Percentiles rank a stretch among this genome's conserved stretches.
These are phyloP conservation scores for Talaromyces verruculosus DNA, from an alignment of 2,329 filamentous ascomycete genomes.

Conservation along the genomic window DNA sequence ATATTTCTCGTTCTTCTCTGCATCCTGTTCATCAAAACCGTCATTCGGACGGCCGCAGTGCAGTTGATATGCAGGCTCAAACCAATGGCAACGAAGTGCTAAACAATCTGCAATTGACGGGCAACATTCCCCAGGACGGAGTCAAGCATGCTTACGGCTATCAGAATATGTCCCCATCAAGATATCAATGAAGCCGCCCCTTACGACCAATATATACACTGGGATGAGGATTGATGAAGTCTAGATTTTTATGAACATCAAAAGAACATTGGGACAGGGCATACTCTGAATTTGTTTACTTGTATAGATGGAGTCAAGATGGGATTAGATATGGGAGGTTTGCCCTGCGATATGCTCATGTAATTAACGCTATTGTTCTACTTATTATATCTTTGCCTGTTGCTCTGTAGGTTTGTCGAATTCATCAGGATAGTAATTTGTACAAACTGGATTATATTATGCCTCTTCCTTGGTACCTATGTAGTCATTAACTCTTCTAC, in stretches of 20 bases:
- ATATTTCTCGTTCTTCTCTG: not conserved
- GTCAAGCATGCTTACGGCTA: slow-evolving; percentile 9
- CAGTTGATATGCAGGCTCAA: slow-evolving; percentile 2
- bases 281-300: not conserved
- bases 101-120: not conserved
- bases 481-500: not conserved
- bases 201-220: not conserved
- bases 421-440: not conserved
- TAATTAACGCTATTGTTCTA: not conserved
- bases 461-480: not conserved
- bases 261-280: not conserved
- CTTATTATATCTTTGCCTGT: not conserved
- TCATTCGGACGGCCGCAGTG: not conserved
- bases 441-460: not conserved
- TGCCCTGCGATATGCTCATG: not conserved
- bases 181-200: not conserved
- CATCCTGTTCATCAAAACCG: slow-evolving; percentile 3
- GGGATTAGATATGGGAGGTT: not conserved
- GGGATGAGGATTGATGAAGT: not conserved
- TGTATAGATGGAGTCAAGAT: slow-evolving; percentile 13
- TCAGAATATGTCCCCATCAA: not conserved
- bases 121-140: not conserved
- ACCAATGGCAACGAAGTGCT: not conserved
- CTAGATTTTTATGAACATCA: not conserved
- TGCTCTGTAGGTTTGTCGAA: not conserved